Conservation (phyloP, 2,329 filamentous ascomycete genomes). For the Colletotrichum sp. region DNA sequence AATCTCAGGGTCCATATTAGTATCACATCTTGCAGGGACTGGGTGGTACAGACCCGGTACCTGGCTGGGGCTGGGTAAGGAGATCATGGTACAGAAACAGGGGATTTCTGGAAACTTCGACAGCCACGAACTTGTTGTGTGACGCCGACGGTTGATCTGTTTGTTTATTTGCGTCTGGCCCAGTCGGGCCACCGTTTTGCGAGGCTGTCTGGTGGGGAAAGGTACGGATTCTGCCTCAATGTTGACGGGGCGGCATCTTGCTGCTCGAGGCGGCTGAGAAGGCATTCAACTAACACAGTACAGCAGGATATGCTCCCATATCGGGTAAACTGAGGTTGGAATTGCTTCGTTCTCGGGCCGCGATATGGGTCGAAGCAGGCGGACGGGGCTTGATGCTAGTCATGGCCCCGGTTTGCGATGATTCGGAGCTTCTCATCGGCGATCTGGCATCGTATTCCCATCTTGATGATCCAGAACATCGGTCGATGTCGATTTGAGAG, state of each 20-base stretch:
- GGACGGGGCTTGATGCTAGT: not conserved
- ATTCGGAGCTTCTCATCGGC: slow-evolving; percentile 1
- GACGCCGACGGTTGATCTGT: not conserved
- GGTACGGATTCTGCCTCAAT: not conserved
- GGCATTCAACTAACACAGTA: not conserved
- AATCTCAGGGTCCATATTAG: slow-evolving; percentile 7
- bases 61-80: not conserved
- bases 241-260: not conserved
- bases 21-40: not conserved
- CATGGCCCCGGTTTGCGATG: not conserved
- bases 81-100: not conserved
- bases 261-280: not conserved
- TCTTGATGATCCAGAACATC: not conserved
- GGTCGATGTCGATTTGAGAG: not conserved
- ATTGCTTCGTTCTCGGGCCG: not conserved
- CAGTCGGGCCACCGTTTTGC: not conserved
- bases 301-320: not conserved
- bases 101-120: slow-evolving; percentile 5
- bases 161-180: not conserved
- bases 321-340: not conserved
- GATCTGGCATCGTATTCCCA: not conserved
- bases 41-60: not conserved
- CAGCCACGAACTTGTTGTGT: not conserved
- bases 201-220: not conserved
- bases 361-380: not conserved